These are phyloP conservation scores for Rhododendron griersonianum DNA, from an alignment of 148 eudicot genomes.

Conservation along the genomic window DNA sequence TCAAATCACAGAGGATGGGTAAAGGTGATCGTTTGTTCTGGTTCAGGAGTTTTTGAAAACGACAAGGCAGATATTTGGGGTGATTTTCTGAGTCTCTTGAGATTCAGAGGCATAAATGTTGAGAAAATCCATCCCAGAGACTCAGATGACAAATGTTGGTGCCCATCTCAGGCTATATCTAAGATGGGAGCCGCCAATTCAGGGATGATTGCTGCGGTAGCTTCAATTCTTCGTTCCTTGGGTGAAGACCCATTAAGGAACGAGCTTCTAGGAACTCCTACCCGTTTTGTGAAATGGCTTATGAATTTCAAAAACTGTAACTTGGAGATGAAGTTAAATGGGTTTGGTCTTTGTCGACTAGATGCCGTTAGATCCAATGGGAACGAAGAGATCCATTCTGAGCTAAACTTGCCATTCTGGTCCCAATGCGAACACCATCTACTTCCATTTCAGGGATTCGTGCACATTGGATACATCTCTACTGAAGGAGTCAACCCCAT, in stretches of 20 bases:
- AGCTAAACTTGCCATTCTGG: conserved; percentile 69
- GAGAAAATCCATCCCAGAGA: conserved; percentile 23
- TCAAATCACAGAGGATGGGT: conserved; percentile 42
- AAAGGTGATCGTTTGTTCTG: conserved; percentile 46
- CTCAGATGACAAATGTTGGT: conserved; percentile 41
- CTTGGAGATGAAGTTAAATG: conserved; percentile 59
- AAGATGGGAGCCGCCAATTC: conserved; percentile 29
- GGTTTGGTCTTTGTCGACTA: conserved; percentile 25
- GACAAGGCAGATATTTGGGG: conserved; percentile 47
- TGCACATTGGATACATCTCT: conserved; percentile 66
- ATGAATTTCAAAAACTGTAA: conserved; percentile 55
- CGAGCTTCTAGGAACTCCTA: conserved; percentile 73
- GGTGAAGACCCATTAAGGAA: conserved; percentile 83
- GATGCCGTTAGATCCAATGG: conserved; percentile 33
- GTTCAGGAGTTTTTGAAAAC: conserved; percentile 67
- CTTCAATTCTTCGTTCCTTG: conserved; percentile 52
- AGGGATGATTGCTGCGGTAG: conserved; percentile 53
- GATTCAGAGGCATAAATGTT: conserved; percentile 34
- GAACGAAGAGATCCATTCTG: conserved; percentile 30
- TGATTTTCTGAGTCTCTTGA: conserved; percentile 58
- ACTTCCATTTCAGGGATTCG: conserved; percentile 91
- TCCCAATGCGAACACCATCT: conserved; percentile 95
- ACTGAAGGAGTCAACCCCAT: conserved; percentile 30
- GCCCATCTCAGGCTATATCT: conserved; percentile 45
- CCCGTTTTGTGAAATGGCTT: conserved; percentile 69